These are phyloP conservation scores for Eucalyptus paniculata DNA, from an alignment of 345 rosid species.

Conservation along the genomic window DNA sequence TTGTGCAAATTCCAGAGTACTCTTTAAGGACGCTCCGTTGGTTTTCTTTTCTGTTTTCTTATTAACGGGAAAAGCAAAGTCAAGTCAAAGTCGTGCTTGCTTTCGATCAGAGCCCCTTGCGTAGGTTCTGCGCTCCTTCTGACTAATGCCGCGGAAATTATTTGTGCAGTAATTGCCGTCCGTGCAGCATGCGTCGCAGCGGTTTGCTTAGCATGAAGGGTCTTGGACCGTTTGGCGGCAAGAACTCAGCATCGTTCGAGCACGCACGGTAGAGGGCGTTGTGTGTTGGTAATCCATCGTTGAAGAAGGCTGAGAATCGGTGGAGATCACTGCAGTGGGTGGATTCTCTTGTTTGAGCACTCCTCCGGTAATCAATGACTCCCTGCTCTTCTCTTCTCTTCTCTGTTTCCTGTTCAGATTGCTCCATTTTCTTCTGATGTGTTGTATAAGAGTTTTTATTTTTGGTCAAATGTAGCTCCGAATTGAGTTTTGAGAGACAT, in stretches of 20 bases:
- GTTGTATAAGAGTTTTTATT: neutral
- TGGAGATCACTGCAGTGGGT: neutral
- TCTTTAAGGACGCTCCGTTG: accelerated
- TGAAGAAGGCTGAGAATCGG: neutral
- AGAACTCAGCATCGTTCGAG: neutral
- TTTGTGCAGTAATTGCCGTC: neutral
- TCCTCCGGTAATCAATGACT: neutral
- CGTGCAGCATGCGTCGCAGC: neutral
- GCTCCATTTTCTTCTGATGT: neutral
- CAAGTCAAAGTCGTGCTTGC: neutral
- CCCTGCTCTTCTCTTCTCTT: neutral
- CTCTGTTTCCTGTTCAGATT: neutral
- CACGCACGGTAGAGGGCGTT: neutral
- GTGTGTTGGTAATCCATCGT: neutral
- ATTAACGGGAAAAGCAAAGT: neutral
- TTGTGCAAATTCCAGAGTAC: neutral
- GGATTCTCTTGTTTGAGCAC: neutral
- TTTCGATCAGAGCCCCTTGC: neutral
- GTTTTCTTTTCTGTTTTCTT: neutral
- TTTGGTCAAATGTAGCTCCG: neutral
- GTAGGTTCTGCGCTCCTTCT: neutral
- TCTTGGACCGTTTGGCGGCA: neutral
- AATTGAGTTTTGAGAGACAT: neutral
- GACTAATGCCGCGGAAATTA: neutral
- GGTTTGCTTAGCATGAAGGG: neutral